These are phyloP conservation scores for Beta vulgaris DNA, from an alignment of 148 eudicot genomes.

Conservation along the genomic window DNA sequence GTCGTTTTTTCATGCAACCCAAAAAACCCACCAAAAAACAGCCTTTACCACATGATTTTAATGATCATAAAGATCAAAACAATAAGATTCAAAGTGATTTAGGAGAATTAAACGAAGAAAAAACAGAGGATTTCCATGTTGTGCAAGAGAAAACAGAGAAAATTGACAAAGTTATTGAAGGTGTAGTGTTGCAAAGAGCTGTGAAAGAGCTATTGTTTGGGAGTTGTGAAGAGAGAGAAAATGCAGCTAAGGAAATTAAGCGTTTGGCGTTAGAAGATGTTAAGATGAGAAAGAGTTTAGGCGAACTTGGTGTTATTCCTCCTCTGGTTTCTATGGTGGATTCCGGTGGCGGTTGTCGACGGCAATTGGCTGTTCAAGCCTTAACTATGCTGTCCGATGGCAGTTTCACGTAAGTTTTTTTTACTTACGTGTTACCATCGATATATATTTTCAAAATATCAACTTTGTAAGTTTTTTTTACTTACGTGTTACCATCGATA, in stretches of 20 bases:
- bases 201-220: constrained; percentile 84
- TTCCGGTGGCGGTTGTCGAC: constrained; percentile 33
- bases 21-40: constrained; percentile 25
- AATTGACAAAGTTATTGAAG: constrained; percentile 11
- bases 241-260: constrained; percentile 52
- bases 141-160: too few species aligned
- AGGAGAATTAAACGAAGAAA: constrained; percentile 2
- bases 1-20: constrained; percentile 38
- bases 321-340: constrained; percentile 73
- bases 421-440: too few species aligned
- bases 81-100: neutral
- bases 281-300: constrained; percentile 43
- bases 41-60: neutral
- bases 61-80: neutral
- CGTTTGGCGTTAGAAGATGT: constrained; percentile 42
- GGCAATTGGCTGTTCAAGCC: constrained; percentile 52
- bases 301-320: constrained; percentile 78
- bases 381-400: constrained; percentile 63
- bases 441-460: too few species aligned
- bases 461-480: too few species aligned
- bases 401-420: constrained; percentile 56
- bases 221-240: constrained; percentile 67
- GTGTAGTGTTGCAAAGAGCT: constrained; percentile 44
- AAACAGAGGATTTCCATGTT: constrained; percentile 5
- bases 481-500: too few species aligned